Conservation (phyloP, 129 eudicot species). For the Flaveria brownii region DNA sequence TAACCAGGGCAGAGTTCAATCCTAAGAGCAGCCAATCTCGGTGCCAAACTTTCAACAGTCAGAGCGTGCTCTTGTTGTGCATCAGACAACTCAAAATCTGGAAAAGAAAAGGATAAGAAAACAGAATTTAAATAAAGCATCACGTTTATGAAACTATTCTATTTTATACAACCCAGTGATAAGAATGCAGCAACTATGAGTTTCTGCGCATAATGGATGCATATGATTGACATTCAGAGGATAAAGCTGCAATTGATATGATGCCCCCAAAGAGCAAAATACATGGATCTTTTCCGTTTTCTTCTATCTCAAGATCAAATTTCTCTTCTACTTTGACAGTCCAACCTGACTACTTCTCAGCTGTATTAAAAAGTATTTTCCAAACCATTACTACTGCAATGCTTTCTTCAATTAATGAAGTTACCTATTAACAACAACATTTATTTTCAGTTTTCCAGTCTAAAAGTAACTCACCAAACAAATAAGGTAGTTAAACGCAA, state of each 20-base stretch:
- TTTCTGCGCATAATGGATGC: neutral
- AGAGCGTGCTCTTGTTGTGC: constrained; percentile 97
- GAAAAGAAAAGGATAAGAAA: neutral
- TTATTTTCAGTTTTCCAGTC: neutral
- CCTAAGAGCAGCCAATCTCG: constrained; percentile 86
- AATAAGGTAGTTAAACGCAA: neutral
- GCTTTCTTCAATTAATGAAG: neutral
- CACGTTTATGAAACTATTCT: neutral
- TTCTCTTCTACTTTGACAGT: neutral
- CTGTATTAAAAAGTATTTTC: too few relatives aligned
- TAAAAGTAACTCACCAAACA: neutral
- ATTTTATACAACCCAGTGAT: neutral
- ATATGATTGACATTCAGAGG: neutral
- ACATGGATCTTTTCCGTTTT: neutral
- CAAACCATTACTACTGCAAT: too few relatives aligned
- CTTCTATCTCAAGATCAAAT: neutral
- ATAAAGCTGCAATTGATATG: neutral
- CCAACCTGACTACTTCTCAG: too few relatives aligned
- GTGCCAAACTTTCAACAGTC: constrained; percentile 88
- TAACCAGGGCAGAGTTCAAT: constrained; percentile 88
- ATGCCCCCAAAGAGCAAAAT: constrained; percentile 16
- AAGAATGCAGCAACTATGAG: neutral
- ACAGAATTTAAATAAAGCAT: neutral
- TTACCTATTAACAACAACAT: neutral
- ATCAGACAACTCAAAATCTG: constrained; percentile 89